Conservation (phyloP, 2,329 filamentous ascomycete genomes). For the Trichoderma atroviride region DNA sequence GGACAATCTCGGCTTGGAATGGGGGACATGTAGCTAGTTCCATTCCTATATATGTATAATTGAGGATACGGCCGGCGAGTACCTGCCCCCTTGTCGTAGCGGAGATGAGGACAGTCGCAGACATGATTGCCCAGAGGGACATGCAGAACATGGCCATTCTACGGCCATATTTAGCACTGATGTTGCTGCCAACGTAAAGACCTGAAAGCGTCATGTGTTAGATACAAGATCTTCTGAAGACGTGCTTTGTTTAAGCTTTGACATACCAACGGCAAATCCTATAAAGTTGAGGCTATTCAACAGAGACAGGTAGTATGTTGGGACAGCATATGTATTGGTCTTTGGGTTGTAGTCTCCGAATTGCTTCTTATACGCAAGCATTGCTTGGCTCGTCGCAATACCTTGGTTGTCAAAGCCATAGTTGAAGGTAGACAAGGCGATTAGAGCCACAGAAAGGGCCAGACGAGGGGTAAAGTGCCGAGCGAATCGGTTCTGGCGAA, state of each 20-base stretch:
- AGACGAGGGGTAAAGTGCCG: conserved; percentile 15
- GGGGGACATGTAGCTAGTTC: conserved; percentile 15
- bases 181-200: conserved; percentile 9
- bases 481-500: conserved; percentile 16
- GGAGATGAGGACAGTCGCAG: conserved; percentile 17
- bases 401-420: conserved; percentile 21
- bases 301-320: conserved; percentile 16
- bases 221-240: neutral
- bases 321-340: conserved; percentile 12
- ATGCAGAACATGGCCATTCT: conserved; percentile 22
- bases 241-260: neutral
- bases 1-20: conserved; percentile 18
- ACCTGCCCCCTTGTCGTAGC: conserved; percentile 13
- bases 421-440: conserved; percentile 18
- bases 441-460: conserved; percentile 10
- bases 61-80: conserved; percentile 18
- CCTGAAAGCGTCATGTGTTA: neutral
- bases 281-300: conserved; percentile 19
- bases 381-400: conserved; percentile 18
- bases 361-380: conserved; percentile 19
- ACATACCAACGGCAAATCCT: conserved; percentile 9
- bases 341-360: conserved; percentile 14
- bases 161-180: conserved; percentile 16
- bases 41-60: conserved; percentile 20
- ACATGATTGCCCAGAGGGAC: conserved; percentile 21